A percentile compares a stretch with the other conserved stretches of the same genome.
Conservation (phyloP, 345 rosid genomes). For the Streptanthus diversifolius region DNA sequence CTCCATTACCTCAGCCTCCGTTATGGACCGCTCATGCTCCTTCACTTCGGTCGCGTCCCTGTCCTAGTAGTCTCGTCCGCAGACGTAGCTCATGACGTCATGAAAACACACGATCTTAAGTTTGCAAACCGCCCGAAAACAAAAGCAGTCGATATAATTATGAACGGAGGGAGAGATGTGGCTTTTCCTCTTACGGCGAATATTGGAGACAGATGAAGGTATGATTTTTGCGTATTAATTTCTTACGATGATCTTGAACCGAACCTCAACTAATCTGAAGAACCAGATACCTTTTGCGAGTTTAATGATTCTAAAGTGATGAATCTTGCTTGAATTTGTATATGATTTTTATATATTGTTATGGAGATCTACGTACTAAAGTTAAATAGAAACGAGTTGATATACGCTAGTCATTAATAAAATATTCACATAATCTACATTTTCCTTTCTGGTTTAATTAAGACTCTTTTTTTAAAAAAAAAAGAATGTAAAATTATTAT, state of each 20-base stretch:
- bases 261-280: too few species aligned
- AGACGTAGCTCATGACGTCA: conserved; percentile 38
- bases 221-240: not conserved
- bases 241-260: too few species aligned
- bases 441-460: not conserved
- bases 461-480: too few species aligned
- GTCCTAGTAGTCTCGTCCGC: conserved; percentile 49
- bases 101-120: conserved; percentile 49
- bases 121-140: conserved; percentile 42
- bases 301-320: too few species aligned
- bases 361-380: not conserved
- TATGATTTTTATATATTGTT: too few species aligned
- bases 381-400: not conserved
- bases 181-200: conserved; percentile 47
- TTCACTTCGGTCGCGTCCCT: conserved; percentile 43
- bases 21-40: conserved; percentile 52
- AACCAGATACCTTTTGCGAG: too few species aligned
- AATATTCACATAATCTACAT: not conserved
- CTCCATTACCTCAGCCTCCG: conserved; percentile 35
- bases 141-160: conserved; percentile 4
- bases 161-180: conserved; percentile 39
- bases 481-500: too few species aligned
- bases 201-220: conserved; percentile 59
- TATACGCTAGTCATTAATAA: not conserved
- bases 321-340: too few species aligned